Base-by-base conservation (phyloP, 352 stramenopile genomes). In the Pythium plurisporium region DNA sequence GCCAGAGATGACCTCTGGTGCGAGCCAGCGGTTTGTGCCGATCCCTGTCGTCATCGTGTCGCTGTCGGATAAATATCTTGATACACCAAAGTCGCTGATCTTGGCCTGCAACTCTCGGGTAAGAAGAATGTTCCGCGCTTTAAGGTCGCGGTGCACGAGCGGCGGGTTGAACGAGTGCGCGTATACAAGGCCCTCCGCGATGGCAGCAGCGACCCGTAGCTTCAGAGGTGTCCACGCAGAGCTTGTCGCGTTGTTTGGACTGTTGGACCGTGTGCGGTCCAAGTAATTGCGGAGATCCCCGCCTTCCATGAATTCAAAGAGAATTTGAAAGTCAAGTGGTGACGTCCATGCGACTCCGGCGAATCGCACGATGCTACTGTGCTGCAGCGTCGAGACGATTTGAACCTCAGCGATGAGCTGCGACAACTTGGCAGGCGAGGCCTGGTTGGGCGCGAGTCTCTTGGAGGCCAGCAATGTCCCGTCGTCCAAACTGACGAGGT, bases 41-140 rank as follows among this genome's bases (percentile, higher is more conserved):
- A 50, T n/a, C 25, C 43, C 43, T 10, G 43, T 50, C 20, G 43
- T 50, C 43, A 50, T 50, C 5, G 43, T 50, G 27, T 33, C 27
- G 26, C 25, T 26, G 4, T 50, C 43, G 5, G 43, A 50, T 6
- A 26, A 9, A 12, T 26, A 50, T 4, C 43, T 12, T 8, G 43
- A 37, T 11, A 50, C 43, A 27, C 43, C 43, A 38, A 50, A 50
- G 43, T 50, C 43, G 43, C 43, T 50, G 43, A 50, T 50, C 43
- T 50, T 50, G 43, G 43, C 25, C 4, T 37, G 2, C 3, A 50
- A 12, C 15, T 37, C 27, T 10, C 25, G 12, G 0, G 43, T 50
- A 5, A 50, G 43, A 4, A 50, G 27, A 6, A 50, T 33, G 23
- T 47, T 47, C n/a, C 41, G 41, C 1, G 41, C 29, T 23, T 47